These are phyloP conservation scores for Miscanthus lutarioriparius DNA, from an alignment of 176 grass and related monocot species.

Conservation along the genomic window DNA sequence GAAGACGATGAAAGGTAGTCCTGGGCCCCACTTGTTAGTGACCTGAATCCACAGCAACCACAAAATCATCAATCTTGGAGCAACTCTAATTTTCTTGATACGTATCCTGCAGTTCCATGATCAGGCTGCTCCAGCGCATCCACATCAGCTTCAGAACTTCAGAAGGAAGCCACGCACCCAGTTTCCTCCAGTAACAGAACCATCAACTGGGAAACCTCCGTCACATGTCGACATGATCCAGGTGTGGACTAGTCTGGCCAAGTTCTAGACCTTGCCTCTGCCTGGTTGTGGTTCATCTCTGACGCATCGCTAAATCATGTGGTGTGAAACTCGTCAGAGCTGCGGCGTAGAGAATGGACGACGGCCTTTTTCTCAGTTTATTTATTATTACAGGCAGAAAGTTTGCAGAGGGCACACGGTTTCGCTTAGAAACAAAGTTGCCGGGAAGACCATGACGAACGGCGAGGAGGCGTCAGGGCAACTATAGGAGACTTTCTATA, in stretches of 20 bases:
- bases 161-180: too few relatives aligned
- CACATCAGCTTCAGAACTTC: slow-evolving; percentile 27
- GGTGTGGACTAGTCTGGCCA: slow-evolving; percentile 18
- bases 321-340: slow-evolving; percentile 20
- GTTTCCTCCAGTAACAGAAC: too few relatives aligned
- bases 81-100: background rate
- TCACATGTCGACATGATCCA: background rate
- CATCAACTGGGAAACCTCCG: background rate
- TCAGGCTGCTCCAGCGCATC: slow-evolving; percentile 29
- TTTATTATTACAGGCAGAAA: background rate
- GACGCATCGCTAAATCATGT: background rate
- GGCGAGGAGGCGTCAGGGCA: too few relatives aligned
- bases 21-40: background rate
- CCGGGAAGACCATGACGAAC: background rate
- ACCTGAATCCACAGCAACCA: background rate
- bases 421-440: background rate
- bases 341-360: background rate
- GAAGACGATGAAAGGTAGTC: background rate
- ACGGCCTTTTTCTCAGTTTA: background rate
- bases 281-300: background rate
- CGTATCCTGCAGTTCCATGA: slow-evolving; percentile 24
- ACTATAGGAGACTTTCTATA: too few relatives aligned
- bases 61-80: slow-evolving; percentile 5
- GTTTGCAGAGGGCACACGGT: slow-evolving; percentile 26
- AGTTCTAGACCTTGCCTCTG: background rate